Evolutionary conservation across 768 basidiomycete genomes (phyloP).

Genomic region (Suillus brevipes): DNA sequence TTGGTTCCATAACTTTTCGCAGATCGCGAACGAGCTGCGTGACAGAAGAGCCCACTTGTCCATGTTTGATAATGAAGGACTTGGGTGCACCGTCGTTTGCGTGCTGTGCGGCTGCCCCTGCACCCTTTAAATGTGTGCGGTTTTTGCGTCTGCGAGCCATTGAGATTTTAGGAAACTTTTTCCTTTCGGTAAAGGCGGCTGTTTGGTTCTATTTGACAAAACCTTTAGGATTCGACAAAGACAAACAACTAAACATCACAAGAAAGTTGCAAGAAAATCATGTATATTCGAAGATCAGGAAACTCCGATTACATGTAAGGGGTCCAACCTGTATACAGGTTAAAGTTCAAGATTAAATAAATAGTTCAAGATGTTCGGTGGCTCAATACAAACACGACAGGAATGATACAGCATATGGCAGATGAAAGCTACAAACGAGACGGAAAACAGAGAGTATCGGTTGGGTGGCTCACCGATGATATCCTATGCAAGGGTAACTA

Average conservation of each 20-base stretch:
- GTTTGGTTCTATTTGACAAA: slow-evolving; percentile 26
- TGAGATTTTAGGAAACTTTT: slow-evolving; percentile 8
- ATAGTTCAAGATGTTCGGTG: slow-evolving; percentile 7
- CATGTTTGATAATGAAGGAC: slow-evolving; percentile 97
- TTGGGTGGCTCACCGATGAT: slow-evolving; percentile 1
- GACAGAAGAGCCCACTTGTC: slow-evolving; percentile 85
- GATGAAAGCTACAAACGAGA: slow-evolving; percentile 29
- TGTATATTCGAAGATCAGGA: not conserved
- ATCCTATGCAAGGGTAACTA: slow-evolving; percentile 4
- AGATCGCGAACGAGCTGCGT: slow-evolving; percentile 90
- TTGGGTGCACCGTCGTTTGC: slow-evolving; percentile 58
- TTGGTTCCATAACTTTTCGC: slow-evolving; percentile 96
- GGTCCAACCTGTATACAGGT: slow-evolving; percentile 15
- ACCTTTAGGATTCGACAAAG: slow-evolving; percentile 10
- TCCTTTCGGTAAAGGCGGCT: slow-evolving; percentile 11
- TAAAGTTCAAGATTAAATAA: slow-evolving; percentile 9
- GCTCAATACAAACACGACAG: slow-evolving; percentile 9
- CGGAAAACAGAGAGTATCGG: slow-evolving; percentile 14
- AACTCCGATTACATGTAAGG: slow-evolving; percentile 15
- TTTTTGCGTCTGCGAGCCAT: slow-evolving; percentile 81
- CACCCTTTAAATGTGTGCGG: slow-evolving; percentile 76
- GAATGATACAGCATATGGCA: slow-evolving; percentile 31
- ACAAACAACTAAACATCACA: slow-evolving; percentile 2
- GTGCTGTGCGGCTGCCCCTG: slow-evolving; percentile 33
- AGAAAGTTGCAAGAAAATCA: not conserved